Evolutionary conservation across 2,329 filamentous ascomycete species (phyloP).

Genomic region (Alternaria solani): DNA sequence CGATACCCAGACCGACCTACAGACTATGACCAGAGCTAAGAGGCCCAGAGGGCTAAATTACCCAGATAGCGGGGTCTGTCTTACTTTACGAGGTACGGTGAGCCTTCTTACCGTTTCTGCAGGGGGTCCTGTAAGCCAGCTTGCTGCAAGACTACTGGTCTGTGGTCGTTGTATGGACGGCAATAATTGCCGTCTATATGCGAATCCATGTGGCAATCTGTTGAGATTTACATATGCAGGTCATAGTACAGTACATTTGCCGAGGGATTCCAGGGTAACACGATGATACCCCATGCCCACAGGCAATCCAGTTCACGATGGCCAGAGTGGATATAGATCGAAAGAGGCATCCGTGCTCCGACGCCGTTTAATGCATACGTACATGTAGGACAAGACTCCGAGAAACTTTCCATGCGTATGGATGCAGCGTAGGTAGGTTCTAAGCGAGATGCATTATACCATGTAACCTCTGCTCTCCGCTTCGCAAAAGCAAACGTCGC

Average conservation of each 20-base stretch:
- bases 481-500: conserved; percentile 4
- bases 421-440: background rate
- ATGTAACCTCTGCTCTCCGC: background rate
- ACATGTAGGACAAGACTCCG: background rate
- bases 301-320: background rate
- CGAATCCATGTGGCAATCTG: conserved; percentile 1
- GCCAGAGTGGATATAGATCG: conserved; percentile 1
- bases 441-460: background rate
- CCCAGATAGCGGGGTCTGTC: background rate
- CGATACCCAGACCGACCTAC: background rate
- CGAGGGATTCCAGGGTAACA: background rate
- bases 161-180: background rate
- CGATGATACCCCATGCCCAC: background rate
- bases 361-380: conserved; percentile 4
- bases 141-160: background rate
- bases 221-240: conserved; percentile 4
- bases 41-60: background rate
- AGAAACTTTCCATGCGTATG: conserved; percentile 1
- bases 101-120: conserved; percentile 1
- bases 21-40: background rate
- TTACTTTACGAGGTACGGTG: background rate
- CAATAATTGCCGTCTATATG: background rate
- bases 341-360: conserved; percentile 5
- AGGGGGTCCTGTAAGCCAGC: conserved; percentile 4
- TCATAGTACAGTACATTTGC: conserved; percentile 4